Evolutionary conservation across 164 flowering plant genomes (phyloP).

Genomic region (Liriodendron chinense): DNA sequence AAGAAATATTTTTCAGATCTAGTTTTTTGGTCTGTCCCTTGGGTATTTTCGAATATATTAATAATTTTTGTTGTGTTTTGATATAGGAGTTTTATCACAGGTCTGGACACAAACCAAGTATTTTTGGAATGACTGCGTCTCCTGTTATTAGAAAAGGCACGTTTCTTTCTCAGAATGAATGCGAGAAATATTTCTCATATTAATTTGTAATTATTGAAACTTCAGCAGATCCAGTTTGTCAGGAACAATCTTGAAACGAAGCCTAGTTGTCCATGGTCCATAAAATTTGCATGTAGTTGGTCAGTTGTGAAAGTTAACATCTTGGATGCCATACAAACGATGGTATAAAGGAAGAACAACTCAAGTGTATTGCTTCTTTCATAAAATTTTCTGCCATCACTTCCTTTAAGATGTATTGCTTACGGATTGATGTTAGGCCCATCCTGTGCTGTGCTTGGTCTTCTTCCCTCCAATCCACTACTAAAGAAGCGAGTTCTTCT

Average conservation of each 20-base stretch:
- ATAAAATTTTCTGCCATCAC: no score
- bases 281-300: not conserved
- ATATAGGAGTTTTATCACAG: constrained; percentile 79
- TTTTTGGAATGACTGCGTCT: constrained; percentile 95
- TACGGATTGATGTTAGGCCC: no score
- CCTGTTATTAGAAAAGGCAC: constrained; percentile 72
- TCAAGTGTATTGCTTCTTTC: no score
- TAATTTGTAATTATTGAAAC: not conserved
- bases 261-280: not conserved
- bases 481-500: no score
- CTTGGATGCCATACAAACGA: no score
- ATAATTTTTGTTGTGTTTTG: constrained; percentile 9
- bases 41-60: constrained; percentile 2
- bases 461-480: no score
- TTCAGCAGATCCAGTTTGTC: not conserved
- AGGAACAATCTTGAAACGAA: not conserved
- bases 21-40: not conserved
- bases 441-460: no score
- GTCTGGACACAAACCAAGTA: constrained; percentile 52
- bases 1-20: not conserved
- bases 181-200: not conserved
- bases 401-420: no score
- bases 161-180: constrained; percentile 4
- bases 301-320: no score
- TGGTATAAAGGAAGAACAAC: no score